phyloP scores from a whole-genome alignment of 2,329 filamentous ascomycete species.

The Colletotrichum scovillei region DNA sequence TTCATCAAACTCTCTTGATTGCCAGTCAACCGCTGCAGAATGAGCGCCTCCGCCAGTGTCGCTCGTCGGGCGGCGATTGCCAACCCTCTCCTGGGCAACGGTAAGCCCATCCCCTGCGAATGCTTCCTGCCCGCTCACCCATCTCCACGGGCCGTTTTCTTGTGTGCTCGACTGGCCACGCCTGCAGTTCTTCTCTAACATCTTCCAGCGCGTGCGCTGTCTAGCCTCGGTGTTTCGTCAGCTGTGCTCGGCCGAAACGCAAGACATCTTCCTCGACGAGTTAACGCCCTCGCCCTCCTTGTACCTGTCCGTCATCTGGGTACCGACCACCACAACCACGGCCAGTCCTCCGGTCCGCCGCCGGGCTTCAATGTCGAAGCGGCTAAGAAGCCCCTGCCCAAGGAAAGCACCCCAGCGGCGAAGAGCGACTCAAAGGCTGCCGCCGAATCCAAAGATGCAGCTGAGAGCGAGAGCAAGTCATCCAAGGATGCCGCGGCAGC shows the following conservation, averaged over 20 bases:
- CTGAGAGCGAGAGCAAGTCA: constrained; percentile 37
- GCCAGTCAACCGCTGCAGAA: constrained; percentile 41
- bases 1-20: neutral
- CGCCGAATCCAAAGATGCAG: constrained; percentile 39
- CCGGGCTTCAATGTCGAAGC: constrained; percentile 92
- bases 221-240: constrained; percentile 59
- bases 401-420: constrained; percentile 56
- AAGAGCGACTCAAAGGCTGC: constrained; percentile 48
- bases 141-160: constrained; percentile 4
- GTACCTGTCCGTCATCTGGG: constrained; percentile 67
- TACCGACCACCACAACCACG: constrained; percentile 68
- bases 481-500: constrained; percentile 42
- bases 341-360: constrained; percentile 72
- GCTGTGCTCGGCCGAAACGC: constrained; percentile 59
- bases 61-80: constrained; percentile 65
- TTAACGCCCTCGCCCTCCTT: constrained; percentile 66
- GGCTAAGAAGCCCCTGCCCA: constrained; percentile 84
- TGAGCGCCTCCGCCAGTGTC: constrained; percentile 68
- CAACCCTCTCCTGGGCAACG: constrained; percentile 62
- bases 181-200: constrained; percentile 41
- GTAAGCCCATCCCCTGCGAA: constrained; percentile 48
- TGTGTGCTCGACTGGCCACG: neutral
- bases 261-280: constrained; percentile 55
- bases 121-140: constrained; percentile 19
- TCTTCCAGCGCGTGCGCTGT: constrained; percentile 56